Percentiles rank a stretch among this genome's conserved stretches.
These are phyloP conservation scores for Pseudopyricularia cyperi DNA, from an alignment of 2,329 filamentous ascomycete genomes.

Conservation along the genomic window DNA sequence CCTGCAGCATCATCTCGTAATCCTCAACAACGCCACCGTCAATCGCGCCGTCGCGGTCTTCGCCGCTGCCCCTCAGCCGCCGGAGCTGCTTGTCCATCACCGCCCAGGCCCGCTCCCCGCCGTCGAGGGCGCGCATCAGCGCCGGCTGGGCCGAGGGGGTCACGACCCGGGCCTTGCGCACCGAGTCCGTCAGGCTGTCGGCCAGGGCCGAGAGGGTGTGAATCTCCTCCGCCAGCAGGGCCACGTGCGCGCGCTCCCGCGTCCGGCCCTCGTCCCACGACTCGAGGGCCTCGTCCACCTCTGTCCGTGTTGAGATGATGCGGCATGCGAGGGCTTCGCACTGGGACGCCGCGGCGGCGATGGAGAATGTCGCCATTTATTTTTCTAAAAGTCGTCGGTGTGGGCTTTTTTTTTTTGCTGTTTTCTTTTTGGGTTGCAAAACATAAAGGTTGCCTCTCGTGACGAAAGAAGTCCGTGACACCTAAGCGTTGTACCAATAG, in stretches of 20 bases:
- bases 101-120: neutral
- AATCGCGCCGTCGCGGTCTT: neutral
- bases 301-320: neutral
- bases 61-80: neutral
- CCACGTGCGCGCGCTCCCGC: neutral
- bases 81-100: constrained; percentile 1
- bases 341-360: neutral
- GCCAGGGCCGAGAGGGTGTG: neutral
- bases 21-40: constrained; percentile 1
- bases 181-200: neutral
- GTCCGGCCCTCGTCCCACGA: neutral
- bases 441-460: too few relatives aligned
- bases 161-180: neutral
- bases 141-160: neutral
- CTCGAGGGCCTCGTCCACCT: neutral
- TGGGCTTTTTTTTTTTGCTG: too few relatives aligned
- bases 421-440: too few relatives aligned
- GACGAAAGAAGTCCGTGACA: too few relatives aligned
- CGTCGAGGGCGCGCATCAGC: neutral
- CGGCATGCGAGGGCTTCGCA: neutral
- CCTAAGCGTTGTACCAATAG: too few relatives aligned
- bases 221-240: constrained; percentile 1
- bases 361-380: constrained; percentile 1
- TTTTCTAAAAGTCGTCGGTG: too few relatives aligned
- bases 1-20: constrained; percentile 2